These are phyloP conservation scores for Podaxis carcinomalis DNA, from an alignment of 768 basidiomycete species.

Conservation along the genomic window DNA sequence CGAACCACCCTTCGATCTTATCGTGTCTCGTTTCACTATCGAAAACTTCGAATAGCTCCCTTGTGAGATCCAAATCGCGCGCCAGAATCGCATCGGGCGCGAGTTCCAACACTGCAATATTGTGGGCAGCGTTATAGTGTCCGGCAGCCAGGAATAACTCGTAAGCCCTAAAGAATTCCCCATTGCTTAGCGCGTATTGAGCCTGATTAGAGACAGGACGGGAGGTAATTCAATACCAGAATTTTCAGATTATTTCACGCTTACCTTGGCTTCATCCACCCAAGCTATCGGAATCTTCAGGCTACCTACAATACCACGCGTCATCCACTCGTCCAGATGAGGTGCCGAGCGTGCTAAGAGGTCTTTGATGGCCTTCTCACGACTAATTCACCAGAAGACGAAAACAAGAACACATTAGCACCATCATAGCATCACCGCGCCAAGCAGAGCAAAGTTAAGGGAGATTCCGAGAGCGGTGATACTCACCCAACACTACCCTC, in stretches of 20 bases:
- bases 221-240: neutral
- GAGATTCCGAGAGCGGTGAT: too few relatives aligned
- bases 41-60: constrained; percentile 66
- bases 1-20: constrained; percentile 70
- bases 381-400: constrained; percentile 39
- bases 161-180: constrained; percentile 69
- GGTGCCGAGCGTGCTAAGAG: constrained; percentile 68
- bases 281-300: constrained; percentile 80
- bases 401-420: neutral
- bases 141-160: constrained; percentile 71
- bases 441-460: constrained; percentile 27
- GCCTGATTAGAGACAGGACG: constrained; percentile 41
- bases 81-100: constrained; percentile 84
- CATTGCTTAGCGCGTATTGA: constrained; percentile 54
- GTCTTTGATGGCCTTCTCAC: constrained; percentile 79
- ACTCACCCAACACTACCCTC: constrained; percentile 76
- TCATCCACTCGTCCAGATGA: constrained; percentile 68
- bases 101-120: constrained; percentile 79
- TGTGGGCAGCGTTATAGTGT: constrained; percentile 71
- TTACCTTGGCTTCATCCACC: constrained; percentile 88
- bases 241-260: constrained; percentile 4
- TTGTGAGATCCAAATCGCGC: constrained; percentile 58
- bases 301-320: constrained; percentile 65
- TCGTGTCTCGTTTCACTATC: constrained; percentile 34
- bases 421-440: constrained; percentile 5